A percentile compares a stretch with the other conserved stretches of the same genome.
These are phyloP conservation scores for Bonia amplexicaulis DNA, from an alignment of 176 grass and related monocot species.

Conservation along the genomic window DNA sequence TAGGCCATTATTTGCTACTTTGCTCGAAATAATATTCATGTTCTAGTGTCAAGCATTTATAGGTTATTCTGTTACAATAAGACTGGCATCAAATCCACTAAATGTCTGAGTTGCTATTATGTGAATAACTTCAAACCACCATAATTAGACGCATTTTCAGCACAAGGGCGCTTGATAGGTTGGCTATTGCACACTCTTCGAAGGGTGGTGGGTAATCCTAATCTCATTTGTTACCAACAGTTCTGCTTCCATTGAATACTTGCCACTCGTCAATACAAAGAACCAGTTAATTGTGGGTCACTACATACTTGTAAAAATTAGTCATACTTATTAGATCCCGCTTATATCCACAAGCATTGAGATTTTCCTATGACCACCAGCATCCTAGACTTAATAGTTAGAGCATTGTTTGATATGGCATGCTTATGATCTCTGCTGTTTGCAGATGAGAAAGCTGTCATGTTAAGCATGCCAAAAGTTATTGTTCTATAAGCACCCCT, in stretches of 20 bases:
- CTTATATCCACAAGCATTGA: neutral
- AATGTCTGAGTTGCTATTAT: neutral
- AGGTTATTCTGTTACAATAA: slow-evolving; percentile 2
- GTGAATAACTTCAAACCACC: neutral
- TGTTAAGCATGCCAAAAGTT: neutral
- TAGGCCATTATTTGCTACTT: neutral
- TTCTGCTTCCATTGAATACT: neutral
- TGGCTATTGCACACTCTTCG: neutral
- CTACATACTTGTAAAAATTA: neutral
- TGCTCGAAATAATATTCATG: neutral
- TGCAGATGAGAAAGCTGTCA: neutral
- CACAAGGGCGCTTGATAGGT: neutral
- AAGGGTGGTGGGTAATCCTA: neutral
- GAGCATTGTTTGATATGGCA: neutral
- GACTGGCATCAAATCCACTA: neutral
- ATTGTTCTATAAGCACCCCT: neutral
- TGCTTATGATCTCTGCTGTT: neutral
- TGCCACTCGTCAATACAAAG: neutral
- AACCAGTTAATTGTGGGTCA: neutral
- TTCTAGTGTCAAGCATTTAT: neutral
- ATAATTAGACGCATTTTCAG: neutral
- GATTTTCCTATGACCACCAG: neutral
- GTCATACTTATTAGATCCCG: neutral
- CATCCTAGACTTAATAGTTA: neutral
- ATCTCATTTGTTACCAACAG: neutral